phyloP scores from a whole-genome alignment of 345 rosid species.

The Camelina hispida region DNA sequence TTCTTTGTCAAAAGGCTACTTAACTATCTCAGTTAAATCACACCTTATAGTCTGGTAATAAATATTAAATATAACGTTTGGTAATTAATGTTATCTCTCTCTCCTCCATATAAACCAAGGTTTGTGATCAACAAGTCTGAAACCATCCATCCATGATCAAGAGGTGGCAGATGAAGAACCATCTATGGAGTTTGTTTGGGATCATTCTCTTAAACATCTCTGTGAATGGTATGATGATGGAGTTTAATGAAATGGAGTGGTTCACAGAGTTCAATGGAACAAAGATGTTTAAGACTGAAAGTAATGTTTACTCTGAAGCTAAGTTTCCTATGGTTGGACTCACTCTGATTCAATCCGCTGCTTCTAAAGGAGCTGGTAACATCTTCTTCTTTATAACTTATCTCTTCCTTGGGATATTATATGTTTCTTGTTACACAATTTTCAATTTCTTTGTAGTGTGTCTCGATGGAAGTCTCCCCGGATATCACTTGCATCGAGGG shows the following conservation, averaged over 20 bases:
- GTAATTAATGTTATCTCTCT: constrained; percentile 30
- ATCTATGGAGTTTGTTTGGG: constrained; percentile 43
- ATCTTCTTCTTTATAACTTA: not conserved
- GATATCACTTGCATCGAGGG: constrained; percentile 74
- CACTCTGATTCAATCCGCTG: constrained; percentile 48
- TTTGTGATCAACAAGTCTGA: constrained; percentile 7
- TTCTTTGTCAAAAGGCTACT: constrained; percentile 33
- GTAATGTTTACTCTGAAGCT: constrained; percentile 41
- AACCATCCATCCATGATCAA: constrained; percentile 13
- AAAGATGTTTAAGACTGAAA: constrained; percentile 37
- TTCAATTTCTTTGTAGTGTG: constrained; percentile 53
- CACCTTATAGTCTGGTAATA: not conserved
- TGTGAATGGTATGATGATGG: constrained; percentile 38
- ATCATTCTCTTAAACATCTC: constrained; percentile 15
- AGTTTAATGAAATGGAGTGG: constrained; percentile 45
- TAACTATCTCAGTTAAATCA: constrained; percentile 18
- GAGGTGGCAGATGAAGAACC: constrained; percentile 31
- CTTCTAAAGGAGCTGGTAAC: constrained; percentile 49
- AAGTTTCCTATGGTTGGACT: constrained; percentile 49
- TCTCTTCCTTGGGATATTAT: not conserved
- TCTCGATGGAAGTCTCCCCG: constrained; percentile 77
- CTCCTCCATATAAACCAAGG: constrained; percentile 27
- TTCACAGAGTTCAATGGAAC: constrained; percentile 38
- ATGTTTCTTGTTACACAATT: constrained; percentile 29
- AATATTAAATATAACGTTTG: not conserved